A percentile compares a stretch with the other conserved stretches of the same genome.
Conservation (phyloP, 2,329 filamentous ascomycete species). For the Metarhizium sp. region DNA sequence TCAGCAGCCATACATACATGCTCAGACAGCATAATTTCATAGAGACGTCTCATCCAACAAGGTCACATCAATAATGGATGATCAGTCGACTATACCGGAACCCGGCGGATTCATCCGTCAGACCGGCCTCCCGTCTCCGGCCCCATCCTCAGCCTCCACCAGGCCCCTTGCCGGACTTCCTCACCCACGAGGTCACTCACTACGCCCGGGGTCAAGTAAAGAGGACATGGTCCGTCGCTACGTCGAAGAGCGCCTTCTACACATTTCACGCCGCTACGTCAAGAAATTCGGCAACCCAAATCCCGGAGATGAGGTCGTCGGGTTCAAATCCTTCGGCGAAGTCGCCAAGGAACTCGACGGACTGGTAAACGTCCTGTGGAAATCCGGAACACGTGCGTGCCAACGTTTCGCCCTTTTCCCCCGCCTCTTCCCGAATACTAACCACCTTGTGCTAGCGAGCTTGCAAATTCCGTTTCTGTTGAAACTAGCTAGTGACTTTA, state of each 20-base stretch:
- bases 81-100: constrained; percentile 6
- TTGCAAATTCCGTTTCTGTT: constrained; percentile 80
- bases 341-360: constrained; percentile 65
- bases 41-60: not conserved
- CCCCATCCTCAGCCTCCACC: constrained; percentile 39
- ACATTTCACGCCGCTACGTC: constrained; percentile 48
- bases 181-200: constrained; percentile 41
- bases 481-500: constrained; percentile 63
- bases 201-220: constrained; percentile 48
- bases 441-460: constrained; percentile 41
- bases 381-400: constrained; percentile 72
- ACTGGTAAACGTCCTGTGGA: constrained; percentile 75
- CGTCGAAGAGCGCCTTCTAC: constrained; percentile 41
- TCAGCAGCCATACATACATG: not conserved
- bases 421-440: too few relatives aligned
- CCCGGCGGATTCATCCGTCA: constrained; percentile 44
- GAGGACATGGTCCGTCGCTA: constrained; percentile 52
- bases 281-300: constrained; percentile 45
- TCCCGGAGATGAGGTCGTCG: constrained; percentile 36
- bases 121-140: constrained; percentile 41
- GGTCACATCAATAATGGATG: not conserved
- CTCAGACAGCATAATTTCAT: not conserved
- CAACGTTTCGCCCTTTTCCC: not conserved
- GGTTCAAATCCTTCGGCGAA: constrained; percentile 55
- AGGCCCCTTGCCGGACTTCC: constrained; percentile 35